Evolutionary conservation across 352 stramenopile species (phyloP), one percentile per base, ranked within the genome.

Genomic region (Blastocystis sp.): DNA sequence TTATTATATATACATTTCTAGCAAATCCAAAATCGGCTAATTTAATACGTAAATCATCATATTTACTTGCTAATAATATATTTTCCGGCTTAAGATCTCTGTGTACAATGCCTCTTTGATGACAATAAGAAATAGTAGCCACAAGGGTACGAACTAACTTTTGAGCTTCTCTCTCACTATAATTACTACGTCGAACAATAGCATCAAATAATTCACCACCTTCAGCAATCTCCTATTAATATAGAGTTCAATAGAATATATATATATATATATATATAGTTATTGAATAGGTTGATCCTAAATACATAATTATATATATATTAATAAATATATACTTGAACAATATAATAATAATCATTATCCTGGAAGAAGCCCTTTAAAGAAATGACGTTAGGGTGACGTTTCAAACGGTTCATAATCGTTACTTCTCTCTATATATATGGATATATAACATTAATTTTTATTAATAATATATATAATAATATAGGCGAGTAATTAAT

Each of bases 1-100:
- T n/a, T n/a, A n/a, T n/a, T n/a, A n/a, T n/a, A n/a, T n/a, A n/a
- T n/a, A n/a, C n/a, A n/a, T n/a, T n/a, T 64, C 83, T 82, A 23
- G 80, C 79, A 48, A 89, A 84, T 0, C 80, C 80, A 70, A 88
- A 88, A 64, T 88, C 80, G 0, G 78, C 80, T 7, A 88, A 69
- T 62, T 88, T 88, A 56, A 88, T 86, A 40, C 74, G 78, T 5
- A 78, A 76, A 44, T 84, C 75, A 55, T 85, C 76, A 13, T 77
- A 72, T 0, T 73, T 71, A 43, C 77, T 82, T 65, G 75, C 77
- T 31, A 84, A 71, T 54, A 87, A 64, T 48, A 87, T 64, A 64
- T 87, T 87, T 58, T 87, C 79, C 0, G 79, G 79, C 58, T 87
- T 83, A 10, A 68, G 42, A 42, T 71, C 66, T n/a, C 62, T 42